These are phyloP conservation scores for Parascedosporium putredinis DNA, from an alignment of 2,329 filamentous ascomycete genomes.

Conservation along the genomic window DNA sequence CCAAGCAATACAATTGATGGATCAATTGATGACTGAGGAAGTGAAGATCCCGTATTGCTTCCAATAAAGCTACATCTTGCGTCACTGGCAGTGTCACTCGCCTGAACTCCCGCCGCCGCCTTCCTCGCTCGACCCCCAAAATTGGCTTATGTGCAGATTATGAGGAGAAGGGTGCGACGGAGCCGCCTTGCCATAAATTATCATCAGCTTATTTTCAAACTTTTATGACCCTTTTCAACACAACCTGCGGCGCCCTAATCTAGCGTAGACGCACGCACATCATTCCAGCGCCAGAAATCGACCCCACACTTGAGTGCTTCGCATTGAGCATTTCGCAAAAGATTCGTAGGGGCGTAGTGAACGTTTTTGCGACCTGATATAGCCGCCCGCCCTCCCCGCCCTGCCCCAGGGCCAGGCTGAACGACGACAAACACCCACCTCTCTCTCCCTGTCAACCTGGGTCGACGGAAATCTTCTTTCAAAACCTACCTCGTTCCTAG, in stretches of 20 bases:
- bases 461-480: not conserved
- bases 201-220: not conserved
- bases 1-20: not conserved
- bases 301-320: not conserved
- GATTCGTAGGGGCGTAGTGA: not conserved
- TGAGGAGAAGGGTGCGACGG: not conserved
- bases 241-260: not conserved
- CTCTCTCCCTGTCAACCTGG: too few species aligned
- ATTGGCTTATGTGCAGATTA: not conserved
- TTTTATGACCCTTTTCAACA: too few species aligned
- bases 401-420: slow-evolving; percentile 13
- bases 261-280: too few species aligned
- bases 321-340: not conserved
- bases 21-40: not conserved
- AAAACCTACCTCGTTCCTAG: not conserved
- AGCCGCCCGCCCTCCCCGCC: not conserved
- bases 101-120: too few species aligned
- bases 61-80: not conserved
- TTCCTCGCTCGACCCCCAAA: not conserved
- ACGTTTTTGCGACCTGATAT: not conserved
- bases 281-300: too few species aligned
- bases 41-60: not conserved
- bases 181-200: not conserved
- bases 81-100: too few species aligned
- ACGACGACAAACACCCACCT: slow-evolving; percentile 12